Percentiles rank a stretch among this genome's conserved stretches.
phyloP scores from a whole-genome alignment of 2,329 filamentous ascomycete genomes.

The Botrytis porri region DNA sequence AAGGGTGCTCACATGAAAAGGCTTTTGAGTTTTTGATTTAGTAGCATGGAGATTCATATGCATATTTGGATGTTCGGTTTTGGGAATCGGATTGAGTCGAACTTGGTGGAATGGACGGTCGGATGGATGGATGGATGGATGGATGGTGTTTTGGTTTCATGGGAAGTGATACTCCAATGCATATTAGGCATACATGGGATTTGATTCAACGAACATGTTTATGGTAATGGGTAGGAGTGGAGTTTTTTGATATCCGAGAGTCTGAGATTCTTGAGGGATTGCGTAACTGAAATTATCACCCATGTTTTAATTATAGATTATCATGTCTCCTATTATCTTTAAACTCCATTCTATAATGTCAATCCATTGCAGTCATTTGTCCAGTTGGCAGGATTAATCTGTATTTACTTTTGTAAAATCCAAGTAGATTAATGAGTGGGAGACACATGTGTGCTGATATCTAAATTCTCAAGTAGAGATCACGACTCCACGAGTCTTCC shows the following conservation, averaged over 20 bases:
- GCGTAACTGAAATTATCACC: neutral
- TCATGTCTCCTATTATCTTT: neutral
- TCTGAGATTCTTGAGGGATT: neutral
- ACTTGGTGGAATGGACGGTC: neutral
- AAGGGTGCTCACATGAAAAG: constrained; percentile 35
- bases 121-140: neutral
- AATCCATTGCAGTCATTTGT: neutral
- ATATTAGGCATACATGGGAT: neutral
- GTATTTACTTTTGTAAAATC: neutral
- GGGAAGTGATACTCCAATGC: neutral
- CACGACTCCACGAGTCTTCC: neutral
- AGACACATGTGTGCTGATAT: neutral
- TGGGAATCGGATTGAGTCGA: neutral
- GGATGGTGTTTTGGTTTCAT: neutral
- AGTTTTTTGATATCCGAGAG: neutral
- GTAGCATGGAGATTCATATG: neutral
- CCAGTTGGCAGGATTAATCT: neutral
- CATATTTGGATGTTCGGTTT: neutral
- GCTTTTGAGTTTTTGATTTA: constrained; percentile 29
- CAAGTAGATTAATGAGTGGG: neutral
- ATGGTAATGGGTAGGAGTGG: neutral
- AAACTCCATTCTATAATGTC: neutral
- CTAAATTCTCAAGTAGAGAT: neutral
- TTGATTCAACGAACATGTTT: neutral
- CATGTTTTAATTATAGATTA: neutral